phyloP scores from a whole-genome alignment of 2,329 filamentous ascomycete species.

The Arthrobotrys pseudoclavata region DNA sequence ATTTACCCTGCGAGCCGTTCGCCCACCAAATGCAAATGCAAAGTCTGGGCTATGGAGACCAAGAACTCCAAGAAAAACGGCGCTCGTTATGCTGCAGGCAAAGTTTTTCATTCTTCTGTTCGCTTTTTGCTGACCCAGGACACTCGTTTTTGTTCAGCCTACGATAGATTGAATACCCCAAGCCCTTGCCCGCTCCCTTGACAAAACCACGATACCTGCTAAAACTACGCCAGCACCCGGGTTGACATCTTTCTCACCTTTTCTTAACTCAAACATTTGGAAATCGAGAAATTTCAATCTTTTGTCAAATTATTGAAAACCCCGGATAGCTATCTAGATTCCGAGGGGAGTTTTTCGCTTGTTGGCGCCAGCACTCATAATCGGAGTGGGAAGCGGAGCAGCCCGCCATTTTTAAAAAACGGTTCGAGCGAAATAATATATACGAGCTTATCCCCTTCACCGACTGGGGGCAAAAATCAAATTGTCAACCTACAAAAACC shows the following conservation, averaged over 20 bases:
- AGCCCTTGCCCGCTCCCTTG: slow-evolving; percentile 3
- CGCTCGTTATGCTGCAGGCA: slow-evolving; percentile 26
- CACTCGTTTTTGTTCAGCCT: slow-evolving; percentile 40
- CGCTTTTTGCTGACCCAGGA: slow-evolving; percentile 22
- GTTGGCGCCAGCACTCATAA: slow-evolving; percentile 6
- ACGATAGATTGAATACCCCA: slow-evolving; percentile 49
- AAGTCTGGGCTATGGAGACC: slow-evolving; percentile 13
- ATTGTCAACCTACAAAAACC: slow-evolving; percentile 25
- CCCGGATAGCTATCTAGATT: slow-evolving; percentile 18
- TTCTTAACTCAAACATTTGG: slow-evolving; percentile 20
- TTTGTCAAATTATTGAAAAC: slow-evolving; percentile 1
- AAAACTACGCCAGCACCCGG: slow-evolving; percentile 34
- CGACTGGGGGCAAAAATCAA: slow-evolving; percentile 32
- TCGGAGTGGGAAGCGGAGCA: not conserved
- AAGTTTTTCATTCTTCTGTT: slow-evolving; percentile 20
- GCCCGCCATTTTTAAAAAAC: not conserved
- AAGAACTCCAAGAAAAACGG: slow-evolving; percentile 13
- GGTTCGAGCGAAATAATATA: slow-evolving; percentile 11
- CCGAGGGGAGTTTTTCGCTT: slow-evolving; percentile 17
- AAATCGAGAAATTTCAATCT: slow-evolving; percentile 14
- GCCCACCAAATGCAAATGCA: slow-evolving; percentile 38
- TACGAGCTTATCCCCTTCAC: slow-evolving; percentile 41
- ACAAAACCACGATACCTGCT: slow-evolving; percentile 38
- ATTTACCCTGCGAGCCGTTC: slow-evolving; percentile 53
- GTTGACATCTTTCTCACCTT: slow-evolving; percentile 17